Conservation (phyloP, 2,329 filamentous ascomycete genomes). For the Penicillium sp. region DNA sequence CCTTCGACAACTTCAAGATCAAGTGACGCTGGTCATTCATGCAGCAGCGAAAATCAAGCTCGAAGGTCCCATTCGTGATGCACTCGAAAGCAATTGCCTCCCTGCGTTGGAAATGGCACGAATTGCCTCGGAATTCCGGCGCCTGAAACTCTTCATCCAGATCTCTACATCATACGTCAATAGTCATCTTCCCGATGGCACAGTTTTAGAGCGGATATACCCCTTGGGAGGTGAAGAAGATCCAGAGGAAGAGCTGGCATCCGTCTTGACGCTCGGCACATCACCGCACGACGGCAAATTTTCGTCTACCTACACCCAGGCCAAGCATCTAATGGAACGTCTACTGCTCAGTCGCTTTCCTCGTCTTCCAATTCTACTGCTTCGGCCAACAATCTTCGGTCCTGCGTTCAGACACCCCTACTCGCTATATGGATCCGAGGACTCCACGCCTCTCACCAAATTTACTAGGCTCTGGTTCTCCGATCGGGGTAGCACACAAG, state of each 20-base stretch:
- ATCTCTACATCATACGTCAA: conserved; percentile 28
- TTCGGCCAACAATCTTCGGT: conserved; percentile 28
- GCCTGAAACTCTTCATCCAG: conserved; percentile 25
- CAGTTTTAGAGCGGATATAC: conserved; percentile 23
- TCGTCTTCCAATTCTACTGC: conserved; percentile 22
- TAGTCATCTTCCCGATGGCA: conserved; percentile 27
- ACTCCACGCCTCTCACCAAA: conserved; percentile 27
- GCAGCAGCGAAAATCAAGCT: conserved; percentile 28
- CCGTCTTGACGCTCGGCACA: conserved; percentile 13
- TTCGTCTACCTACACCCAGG: conserved; percentile 26
- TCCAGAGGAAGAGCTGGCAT: conserved; percentile 23
- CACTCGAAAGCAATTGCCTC: conserved; percentile 28
- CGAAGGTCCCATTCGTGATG: conserved; percentile 21
- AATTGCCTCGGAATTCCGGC: conserved; percentile 22
- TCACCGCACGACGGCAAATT: conserved; percentile 18
- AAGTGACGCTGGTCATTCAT: conserved; percentile 29
- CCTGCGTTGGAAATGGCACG: conserved; percentile 25
- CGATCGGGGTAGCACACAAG: conserved; percentile 21
- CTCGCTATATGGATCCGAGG: conserved; percentile 25
- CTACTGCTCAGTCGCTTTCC: conserved; percentile 23
- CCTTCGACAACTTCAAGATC: conserved; percentile 17
- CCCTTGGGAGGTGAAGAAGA: conserved; percentile 20
- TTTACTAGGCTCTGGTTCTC: conserved; percentile 23
- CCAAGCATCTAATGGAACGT: conserved; percentile 28
- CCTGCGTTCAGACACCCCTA: conserved; percentile 25